These are phyloP conservation scores for Arctium minus DNA, from an alignment of 129 eudicot genomes.

Conservation along the genomic window DNA sequence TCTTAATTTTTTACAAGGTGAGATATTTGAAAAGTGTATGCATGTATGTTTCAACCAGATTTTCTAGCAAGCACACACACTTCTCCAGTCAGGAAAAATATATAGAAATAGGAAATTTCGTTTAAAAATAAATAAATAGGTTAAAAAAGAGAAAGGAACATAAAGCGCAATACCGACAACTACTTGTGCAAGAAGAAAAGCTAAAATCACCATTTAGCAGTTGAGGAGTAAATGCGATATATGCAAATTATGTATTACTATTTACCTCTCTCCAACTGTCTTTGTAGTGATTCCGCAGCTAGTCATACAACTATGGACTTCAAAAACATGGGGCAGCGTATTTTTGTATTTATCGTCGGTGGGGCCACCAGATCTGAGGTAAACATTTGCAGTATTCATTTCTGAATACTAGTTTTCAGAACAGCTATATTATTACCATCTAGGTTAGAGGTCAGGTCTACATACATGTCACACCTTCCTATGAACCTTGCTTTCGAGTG, in stretches of 20 bases:
- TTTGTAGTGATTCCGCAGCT: conserved; percentile 52
- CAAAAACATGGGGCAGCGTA: conserved; percentile 77
- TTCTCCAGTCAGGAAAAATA: neutral
- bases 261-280: conserved; percentile 11
- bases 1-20: neutral
- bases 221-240: neutral
- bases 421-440: neutral
- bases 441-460: neutral
- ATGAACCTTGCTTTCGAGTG: neutral
- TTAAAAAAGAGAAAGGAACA: neutral
- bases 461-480: neutral
- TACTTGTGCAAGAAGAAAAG: neutral
- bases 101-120: neutral
- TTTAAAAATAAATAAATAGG: neutral
- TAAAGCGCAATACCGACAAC: neutral
- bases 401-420: neutral
- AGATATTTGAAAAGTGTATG: neutral
- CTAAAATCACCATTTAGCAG: neutral
- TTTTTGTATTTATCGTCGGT: conserved; percentile 78
- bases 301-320: conserved; percentile 53
- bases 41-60: neutral
- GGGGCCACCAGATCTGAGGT: conserved; percentile 96
- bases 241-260: neutral
- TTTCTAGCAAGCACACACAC: neutral
- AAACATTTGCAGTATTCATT: neutral